Evolutionary conservation across 306 rosid genomes (phyloP).

Genomic region (Oemleria cerasiformis): DNA sequence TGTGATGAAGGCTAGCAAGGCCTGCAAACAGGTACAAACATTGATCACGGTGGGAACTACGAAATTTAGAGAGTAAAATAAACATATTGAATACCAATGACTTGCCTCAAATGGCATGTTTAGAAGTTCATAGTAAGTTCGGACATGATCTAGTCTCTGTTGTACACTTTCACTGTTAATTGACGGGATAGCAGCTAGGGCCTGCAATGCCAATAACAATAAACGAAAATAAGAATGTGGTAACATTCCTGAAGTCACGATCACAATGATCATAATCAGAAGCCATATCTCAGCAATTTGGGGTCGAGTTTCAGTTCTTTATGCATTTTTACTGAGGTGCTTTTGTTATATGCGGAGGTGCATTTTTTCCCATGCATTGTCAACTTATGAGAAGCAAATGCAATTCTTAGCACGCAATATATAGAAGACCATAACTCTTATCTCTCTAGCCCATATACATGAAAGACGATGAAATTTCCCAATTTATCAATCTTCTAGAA

Average conservation of each 20-base stretch:
- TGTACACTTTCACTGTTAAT: constrained; percentile 80
- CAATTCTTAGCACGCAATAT: not conserved
- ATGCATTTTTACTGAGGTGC: not conserved
- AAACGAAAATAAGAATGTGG: not conserved
- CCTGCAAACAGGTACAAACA: constrained; percentile 50
- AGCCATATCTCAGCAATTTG: constrained; percentile 9
- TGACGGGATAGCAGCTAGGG: constrained; percentile 95
- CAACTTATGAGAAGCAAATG: not conserved
- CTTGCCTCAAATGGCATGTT: constrained; percentile 99
- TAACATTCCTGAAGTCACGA: not conserved
- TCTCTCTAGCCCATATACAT: not conserved
- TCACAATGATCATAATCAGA: constrained; percentile 11
- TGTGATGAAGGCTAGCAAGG: constrained; percentile 87
- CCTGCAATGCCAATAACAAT: constrained; percentile 51
- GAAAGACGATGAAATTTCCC: not conserved
- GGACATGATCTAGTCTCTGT: constrained; percentile 84
- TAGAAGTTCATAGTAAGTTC: constrained; percentile 89
- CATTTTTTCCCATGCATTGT: not conserved
- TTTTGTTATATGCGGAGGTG: not conserved
- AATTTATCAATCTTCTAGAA: not conserved
- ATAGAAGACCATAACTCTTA: not conserved
- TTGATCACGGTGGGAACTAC: constrained; percentile 23
- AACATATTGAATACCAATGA: constrained; percentile 13
- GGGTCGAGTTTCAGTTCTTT: not conserved
- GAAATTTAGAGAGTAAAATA: not conserved